A percentile compares a stretch with the other conserved stretches of the same genome.
Evolutionary conservation across 106 monocot species (phyloP).

Genomic region (Allium sativum): DNA sequence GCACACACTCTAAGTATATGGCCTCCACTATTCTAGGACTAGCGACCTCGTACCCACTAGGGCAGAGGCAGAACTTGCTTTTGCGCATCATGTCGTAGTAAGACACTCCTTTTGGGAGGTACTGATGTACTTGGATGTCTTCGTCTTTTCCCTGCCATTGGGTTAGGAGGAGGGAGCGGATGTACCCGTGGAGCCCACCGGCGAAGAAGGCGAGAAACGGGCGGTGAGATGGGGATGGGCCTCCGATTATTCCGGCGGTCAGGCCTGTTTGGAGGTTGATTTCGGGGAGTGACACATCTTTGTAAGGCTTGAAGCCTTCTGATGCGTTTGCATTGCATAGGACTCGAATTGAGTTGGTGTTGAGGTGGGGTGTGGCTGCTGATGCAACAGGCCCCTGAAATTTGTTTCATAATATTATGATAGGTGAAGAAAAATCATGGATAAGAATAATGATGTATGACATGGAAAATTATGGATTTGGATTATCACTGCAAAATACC

Average conservation of each 20-base stretch:
- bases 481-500: too few relatives aligned
- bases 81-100: slow-evolving; percentile 73
- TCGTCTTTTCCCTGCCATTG: slow-evolving; percentile 69
- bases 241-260: slow-evolving; percentile 30
- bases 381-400: slow-evolving; percentile 64
- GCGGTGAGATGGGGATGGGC: slow-evolving; percentile 42
- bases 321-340: slow-evolving; percentile 88
- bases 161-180: slow-evolving; percentile 51
- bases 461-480: too few relatives aligned
- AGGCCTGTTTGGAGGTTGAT: slow-evolving; percentile 48
- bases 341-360: slow-evolving; percentile 66
- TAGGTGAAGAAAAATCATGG: too few relatives aligned
- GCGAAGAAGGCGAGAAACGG: slow-evolving; percentile 83
- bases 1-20: slow-evolving; percentile 77
- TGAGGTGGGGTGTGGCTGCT: slow-evolving; percentile 19
- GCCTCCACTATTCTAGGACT: slow-evolving; percentile 86
- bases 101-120: slow-evolving; percentile 47
- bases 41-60: slow-evolving; percentile 91
- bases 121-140: slow-evolving; percentile 56
- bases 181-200: slow-evolving; percentile 67
- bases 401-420: too few relatives aligned
- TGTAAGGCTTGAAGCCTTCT: slow-evolving; percentile 71
- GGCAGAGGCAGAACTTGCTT: slow-evolving; percentile 86
- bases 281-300: slow-evolving; percentile 70
- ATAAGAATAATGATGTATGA: too few relatives aligned